Conservation (phyloP, 257 asterid genomes). For the Ocimum tenuiflorum region DNA sequence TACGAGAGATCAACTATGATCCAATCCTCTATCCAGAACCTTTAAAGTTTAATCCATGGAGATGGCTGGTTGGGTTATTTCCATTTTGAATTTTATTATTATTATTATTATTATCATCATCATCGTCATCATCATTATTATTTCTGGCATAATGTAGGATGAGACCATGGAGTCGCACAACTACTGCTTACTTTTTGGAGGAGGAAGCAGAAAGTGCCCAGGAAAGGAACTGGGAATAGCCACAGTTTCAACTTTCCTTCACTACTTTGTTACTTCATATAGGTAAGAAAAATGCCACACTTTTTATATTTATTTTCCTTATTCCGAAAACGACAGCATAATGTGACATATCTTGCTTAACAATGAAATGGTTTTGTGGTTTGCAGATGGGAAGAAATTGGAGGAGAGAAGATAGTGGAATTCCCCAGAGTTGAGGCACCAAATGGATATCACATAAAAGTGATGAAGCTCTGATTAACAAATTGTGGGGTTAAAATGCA, state of each 20-base stretch:
- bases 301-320: too few species aligned
- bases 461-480: slow-evolving; percentile 31
- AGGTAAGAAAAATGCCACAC: slow-evolving; percentile 33
- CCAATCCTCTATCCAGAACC: slow-evolving; percentile 59
- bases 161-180: slow-evolving; percentile 42
- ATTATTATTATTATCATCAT: too few species aligned
- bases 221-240: slow-evolving; percentile 70
- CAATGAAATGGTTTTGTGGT: background rate
- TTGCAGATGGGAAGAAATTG: slow-evolving; percentile 75
- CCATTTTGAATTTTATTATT: too few species aligned
- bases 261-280: slow-evolving; percentile 52
- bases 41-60: slow-evolving; percentile 66
- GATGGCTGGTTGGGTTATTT: slow-evolving; percentile 52
- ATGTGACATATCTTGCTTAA: too few species aligned
- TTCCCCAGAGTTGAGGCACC: slow-evolving; percentile 87
- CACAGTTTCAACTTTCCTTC: slow-evolving; percentile 48
- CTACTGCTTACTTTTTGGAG: slow-evolving; percentile 46
- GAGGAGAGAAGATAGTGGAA: slow-evolving; percentile 36
- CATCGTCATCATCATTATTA: too few species aligned
- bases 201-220: slow-evolving; percentile 58
- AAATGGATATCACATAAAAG: slow-evolving; percentile 49
- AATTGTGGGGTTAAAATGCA: too few species aligned
- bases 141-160: slow-evolving; percentile 31
- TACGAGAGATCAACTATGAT: slow-evolving; percentile 78
- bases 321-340: too few species aligned